phyloP scores from a whole-genome alignment of 2,329 filamentous ascomycete species.

The Colletotrichum endophyticum region DNA sequence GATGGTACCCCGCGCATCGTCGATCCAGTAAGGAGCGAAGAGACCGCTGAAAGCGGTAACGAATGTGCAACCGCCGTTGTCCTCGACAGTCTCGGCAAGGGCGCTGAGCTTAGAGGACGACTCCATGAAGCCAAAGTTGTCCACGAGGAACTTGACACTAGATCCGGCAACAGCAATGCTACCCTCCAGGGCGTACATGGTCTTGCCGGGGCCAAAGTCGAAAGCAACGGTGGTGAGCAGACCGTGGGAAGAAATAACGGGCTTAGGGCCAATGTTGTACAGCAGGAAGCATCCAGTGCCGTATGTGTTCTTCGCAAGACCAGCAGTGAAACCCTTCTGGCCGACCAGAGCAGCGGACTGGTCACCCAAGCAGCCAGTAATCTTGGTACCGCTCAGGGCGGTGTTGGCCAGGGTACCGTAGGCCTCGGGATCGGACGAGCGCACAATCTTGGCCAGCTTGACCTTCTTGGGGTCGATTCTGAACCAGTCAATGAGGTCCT shows the following conservation, averaged over 20 bases:
- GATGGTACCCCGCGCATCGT: constrained; percentile 80
- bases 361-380: constrained; percentile 81
- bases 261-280: constrained; percentile 81
- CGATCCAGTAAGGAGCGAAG: constrained; percentile 86
- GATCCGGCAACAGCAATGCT: constrained; percentile 80
- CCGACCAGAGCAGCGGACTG: constrained; percentile 83
- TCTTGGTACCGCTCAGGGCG: constrained; percentile 68
- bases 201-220: constrained; percentile 70
- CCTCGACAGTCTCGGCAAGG: constrained; percentile 54
- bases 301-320: constrained; percentile 84
- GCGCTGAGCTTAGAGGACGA: constrained; percentile 49
- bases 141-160: constrained; percentile 71
- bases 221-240: constrained; percentile 80
- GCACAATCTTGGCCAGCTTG: constrained; percentile 76
- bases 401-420: constrained; percentile 71
- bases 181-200: constrained; percentile 78
- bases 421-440: constrained; percentile 71
- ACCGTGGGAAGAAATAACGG: constrained; percentile 79
- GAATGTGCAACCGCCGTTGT: constrained; percentile 78
- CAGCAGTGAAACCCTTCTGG: constrained; percentile 77
- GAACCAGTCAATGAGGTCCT: constrained; percentile 77
- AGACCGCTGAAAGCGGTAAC: constrained; percentile 83
- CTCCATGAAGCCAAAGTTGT: constrained; percentile 62
- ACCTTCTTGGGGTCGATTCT: constrained; percentile 72
- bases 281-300: constrained; percentile 86